phyloP scores from a whole-genome alignment of 768 basidiomycete genomes.

The Artomyces pyxidatus region DNA sequence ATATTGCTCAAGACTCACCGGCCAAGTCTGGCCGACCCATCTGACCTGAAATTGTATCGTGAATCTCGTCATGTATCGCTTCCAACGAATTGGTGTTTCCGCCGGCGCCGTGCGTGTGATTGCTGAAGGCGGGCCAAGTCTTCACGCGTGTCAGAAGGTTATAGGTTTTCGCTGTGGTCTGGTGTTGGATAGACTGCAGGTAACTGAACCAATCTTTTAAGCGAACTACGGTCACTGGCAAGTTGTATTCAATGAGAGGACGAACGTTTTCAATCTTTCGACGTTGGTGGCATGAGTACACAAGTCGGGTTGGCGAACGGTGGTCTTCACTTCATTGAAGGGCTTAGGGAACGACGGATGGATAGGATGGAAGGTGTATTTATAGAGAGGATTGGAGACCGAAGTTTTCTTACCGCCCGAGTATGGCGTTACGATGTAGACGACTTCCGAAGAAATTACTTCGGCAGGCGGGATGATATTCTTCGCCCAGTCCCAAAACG shows the following conservation, averaged over 20 bases:
- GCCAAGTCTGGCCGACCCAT: constrained; percentile 20
- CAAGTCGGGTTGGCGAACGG: constrained; percentile 3
- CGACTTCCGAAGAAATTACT: constrained; percentile 26
- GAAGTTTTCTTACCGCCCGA: constrained; percentile 21
- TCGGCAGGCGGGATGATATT: constrained; percentile 29
- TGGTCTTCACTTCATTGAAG: constrained; percentile 2
- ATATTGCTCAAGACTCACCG: too few species aligned
- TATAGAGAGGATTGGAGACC: constrained; percentile 28
- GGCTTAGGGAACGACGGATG: constrained; percentile 2
- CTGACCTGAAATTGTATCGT: constrained; percentile 23
- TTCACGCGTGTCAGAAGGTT: constrained; percentile 30
- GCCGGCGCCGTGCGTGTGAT: constrained; percentile 30
- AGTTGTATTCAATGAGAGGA: neutral
- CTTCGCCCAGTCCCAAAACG: constrained; percentile 46
- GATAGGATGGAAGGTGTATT: constrained; percentile 29
- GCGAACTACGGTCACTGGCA: neutral
- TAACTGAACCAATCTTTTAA: neutral
- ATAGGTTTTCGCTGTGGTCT: constrained; percentile 11
- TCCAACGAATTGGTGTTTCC: constrained; percentile 38
- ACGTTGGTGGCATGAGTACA: constrained; percentile 19
- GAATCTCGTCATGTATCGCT: constrained; percentile 40
- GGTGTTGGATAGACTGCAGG: constrained; percentile 1
- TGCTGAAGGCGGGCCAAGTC: constrained; percentile 40
- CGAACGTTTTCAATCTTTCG: constrained; percentile 22
- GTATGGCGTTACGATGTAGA: constrained; percentile 27